These are phyloP conservation scores for Aureobasidium namibiae DNA, from an alignment of 2,329 filamentous ascomycete species.

Conservation along the genomic window DNA sequence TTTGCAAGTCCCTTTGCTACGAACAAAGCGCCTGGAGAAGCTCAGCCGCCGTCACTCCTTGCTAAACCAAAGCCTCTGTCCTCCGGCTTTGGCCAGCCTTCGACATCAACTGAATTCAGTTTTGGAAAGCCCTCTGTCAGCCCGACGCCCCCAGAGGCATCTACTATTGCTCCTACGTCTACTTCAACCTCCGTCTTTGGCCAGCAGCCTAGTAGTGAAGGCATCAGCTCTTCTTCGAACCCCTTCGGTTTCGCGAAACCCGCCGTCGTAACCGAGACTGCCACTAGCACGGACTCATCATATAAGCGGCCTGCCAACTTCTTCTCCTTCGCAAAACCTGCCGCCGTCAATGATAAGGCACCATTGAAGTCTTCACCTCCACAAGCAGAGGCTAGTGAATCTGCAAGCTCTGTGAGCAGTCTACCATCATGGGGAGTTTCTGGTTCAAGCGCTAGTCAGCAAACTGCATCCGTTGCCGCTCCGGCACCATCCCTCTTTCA, in stretches of 20 bases:
- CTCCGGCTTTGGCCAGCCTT: slow-evolving; percentile 11
- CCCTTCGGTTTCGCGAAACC: not conserved
- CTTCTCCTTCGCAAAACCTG: not conserved
- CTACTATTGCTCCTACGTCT: not conserved
- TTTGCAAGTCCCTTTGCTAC: not conserved
- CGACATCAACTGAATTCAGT: not conserved
- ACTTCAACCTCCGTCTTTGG: slow-evolving; percentile 7
- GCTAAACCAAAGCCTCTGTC: not conserved
- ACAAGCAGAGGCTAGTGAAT: not conserved
- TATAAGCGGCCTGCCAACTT: not conserved
- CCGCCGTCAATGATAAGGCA: not conserved
- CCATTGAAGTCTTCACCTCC: not conserved
- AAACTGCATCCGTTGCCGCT: not conserved
- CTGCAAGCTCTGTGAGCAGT: not conserved
- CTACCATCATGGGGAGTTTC: not conserved
- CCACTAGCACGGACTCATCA: not conserved
- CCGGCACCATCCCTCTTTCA: not conserved
- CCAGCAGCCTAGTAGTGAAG: slow-evolving; percentile 13
- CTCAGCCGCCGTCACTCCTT: not conserved
- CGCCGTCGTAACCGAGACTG: not conserved
- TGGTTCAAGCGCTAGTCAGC: not conserved
- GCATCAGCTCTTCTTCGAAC: slow-evolving; percentile 5
- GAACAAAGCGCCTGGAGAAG: not conserved
- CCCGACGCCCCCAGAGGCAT: not conserved
- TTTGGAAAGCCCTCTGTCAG: slow-evolving; percentile 13